Evolutionary conservation across 495 filamentous ascomycete species (phyloP).

Genomic region (Talaromyces trachyspermus): DNA sequence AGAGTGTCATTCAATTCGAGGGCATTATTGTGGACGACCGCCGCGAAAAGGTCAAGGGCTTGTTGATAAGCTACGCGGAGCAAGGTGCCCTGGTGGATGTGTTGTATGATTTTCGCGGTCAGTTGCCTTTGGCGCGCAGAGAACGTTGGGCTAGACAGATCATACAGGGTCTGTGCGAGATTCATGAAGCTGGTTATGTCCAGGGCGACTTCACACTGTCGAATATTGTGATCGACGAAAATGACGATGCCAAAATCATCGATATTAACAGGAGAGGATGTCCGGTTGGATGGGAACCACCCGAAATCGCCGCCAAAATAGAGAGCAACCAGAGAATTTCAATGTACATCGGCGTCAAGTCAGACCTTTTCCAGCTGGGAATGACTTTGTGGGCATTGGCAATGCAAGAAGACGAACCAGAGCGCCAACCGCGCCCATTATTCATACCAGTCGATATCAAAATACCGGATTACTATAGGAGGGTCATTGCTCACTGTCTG

Average conservation of each 20-base stretch:
- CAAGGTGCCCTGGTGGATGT: slow-evolving; percentile 87
- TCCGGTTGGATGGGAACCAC: slow-evolving; percentile 96
- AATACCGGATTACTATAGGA: slow-evolving; percentile 53
- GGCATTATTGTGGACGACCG: slow-evolving; percentile 83
- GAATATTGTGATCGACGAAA: slow-evolving; percentile 86
- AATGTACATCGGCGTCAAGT: slow-evolving; percentile 98
- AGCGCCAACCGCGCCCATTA: slow-evolving; percentile 69
- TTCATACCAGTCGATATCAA: slow-evolving; percentile 31
- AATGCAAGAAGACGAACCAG: slow-evolving; percentile 82
- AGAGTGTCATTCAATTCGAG: slow-evolving; percentile 79
- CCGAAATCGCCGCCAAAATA: slow-evolving; percentile 81
- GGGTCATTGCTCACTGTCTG: slow-evolving; percentile 52
- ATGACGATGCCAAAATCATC: slow-evolving; percentile 89
- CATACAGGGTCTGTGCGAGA: slow-evolving; percentile 80
- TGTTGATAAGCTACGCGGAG: slow-evolving; percentile 84
- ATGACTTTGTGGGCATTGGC: slow-evolving; percentile 97
- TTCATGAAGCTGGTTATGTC: slow-evolving; percentile 94
- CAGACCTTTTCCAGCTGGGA: slow-evolving; percentile 88
- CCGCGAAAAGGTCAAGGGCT: slow-evolving; percentile 69
- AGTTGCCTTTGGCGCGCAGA: slow-evolving; percentile 63
- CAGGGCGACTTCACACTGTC: slow-evolving; percentile 96
- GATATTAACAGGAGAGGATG: slow-evolving; percentile 97
- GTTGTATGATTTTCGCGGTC: slow-evolving; percentile 64
- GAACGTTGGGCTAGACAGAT: slow-evolving; percentile 93
- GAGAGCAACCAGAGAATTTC: slow-evolving; percentile 87